These are phyloP conservation scores for Beauveria asiatica DNA, from an alignment of 2,329 filamentous ascomycete species.

Conservation along the genomic window DNA sequence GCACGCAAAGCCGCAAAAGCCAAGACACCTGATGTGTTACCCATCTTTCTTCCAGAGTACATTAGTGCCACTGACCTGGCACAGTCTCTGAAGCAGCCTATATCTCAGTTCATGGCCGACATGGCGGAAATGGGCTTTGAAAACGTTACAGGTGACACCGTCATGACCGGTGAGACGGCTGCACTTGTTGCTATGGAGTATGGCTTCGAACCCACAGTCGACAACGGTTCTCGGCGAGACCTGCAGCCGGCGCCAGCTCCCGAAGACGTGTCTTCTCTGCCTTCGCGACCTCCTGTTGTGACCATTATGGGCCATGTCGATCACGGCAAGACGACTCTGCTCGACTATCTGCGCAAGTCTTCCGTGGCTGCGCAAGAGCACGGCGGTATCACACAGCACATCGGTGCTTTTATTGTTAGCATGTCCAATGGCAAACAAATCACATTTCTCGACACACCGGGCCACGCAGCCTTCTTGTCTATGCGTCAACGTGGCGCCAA, in stretches of 20 bases:
- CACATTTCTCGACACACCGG: conserved; percentile 94
- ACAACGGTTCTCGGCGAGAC: conserved; percentile 58
- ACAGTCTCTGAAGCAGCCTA: conserved; percentile 60
- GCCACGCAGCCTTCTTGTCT: conserved; percentile 87
- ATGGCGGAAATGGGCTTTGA: conserved; percentile 86
- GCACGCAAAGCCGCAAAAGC: conserved; percentile 31
- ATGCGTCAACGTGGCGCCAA: conserved; percentile 95
- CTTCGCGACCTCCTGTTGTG: conserved; percentile 78
- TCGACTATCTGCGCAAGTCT: conserved; percentile 88
- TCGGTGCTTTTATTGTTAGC: conserved; percentile 89
- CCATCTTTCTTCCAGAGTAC: conserved; percentile 77
- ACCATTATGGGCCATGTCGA: conserved; percentile 99
- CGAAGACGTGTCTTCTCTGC: conserved; percentile 59
- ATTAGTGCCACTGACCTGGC: conserved; percentile 84
- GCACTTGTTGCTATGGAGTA: conserved; percentile 87
- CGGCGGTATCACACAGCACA: conserved; percentile 96
- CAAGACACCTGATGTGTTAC: conserved; percentile 36
- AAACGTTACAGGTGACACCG: conserved; percentile 69
- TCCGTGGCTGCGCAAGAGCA: conserved; percentile 87
- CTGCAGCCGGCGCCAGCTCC: conserved; percentile 60
- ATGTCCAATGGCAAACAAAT: conserved; percentile 83
- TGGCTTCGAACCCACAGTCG: conserved; percentile 77
- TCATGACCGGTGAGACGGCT: conserved; percentile 85
- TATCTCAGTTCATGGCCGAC: conserved; percentile 63
- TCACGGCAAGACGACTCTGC: conserved; percentile 92